Base-by-base conservation (phyloP, 495 filamentous ascomycete species). In the Entonaema liquescens region DNA sequence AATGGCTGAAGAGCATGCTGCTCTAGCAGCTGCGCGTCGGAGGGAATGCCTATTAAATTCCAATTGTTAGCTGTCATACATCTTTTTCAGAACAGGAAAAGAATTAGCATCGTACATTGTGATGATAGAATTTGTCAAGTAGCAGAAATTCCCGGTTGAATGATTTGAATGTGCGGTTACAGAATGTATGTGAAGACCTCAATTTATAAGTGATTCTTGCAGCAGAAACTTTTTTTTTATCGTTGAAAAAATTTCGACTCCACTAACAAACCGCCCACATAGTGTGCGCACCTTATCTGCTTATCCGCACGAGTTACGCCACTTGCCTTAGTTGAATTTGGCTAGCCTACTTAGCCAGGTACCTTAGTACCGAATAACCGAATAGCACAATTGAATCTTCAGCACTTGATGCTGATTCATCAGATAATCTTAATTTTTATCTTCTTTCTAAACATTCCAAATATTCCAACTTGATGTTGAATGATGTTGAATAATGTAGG, bases 1-100 rank as follows among this genome's bases (percentile, higher is more conserved):
- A 35, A 80, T 76, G 25, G 87, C 80, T 11, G 83, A 79, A 47
- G 86, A 80, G 44, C 84, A 79, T 67, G 86, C 79, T 29, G 89
- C 85, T 62, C 89, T 84, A 52, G 86, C 79, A 71, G 86, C 85
- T 54, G 83, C 84, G 70, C 85, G 85, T 62, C 87, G 86, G 68
- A 89, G 70, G 62, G 82, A 80, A 79, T 85, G 83, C 87, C 86
- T 89, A 62, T 38, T 38, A 21, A 38, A 58, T 33, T 47, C 42
- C 8, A 47, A 53, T 38, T 31, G 28, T 77, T 38, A 77, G 65
- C 47, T 9, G 3, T n/a, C n/a, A n/a, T 5, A 57, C 35, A 35
- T 42, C 31, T 13, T 23, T 47, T 19, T 23, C 2, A 47, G 13
- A 6, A 23, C 8, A 31, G 29, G 29, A 23, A 47, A 47, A 47